Evolutionary conservation across 352 stramenopile genomes (phyloP).

Genomic region (Pythium monospermum): DNA sequence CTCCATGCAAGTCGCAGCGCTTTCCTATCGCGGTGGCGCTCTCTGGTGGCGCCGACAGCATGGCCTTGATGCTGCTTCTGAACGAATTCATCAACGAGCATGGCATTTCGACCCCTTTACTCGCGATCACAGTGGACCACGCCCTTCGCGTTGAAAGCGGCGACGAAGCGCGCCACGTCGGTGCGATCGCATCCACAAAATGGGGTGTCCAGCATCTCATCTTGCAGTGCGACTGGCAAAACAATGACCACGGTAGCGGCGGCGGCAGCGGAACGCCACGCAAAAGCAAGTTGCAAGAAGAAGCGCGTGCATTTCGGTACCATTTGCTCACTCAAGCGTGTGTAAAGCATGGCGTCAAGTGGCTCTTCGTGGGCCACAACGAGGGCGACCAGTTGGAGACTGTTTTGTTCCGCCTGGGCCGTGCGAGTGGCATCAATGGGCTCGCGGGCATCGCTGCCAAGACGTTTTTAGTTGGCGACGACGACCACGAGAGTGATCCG

Average conservation of each 20-base stretch:
- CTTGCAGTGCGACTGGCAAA: conserved; percentile 47
- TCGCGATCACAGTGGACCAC: conserved; percentile 82
- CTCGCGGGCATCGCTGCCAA: conserved; percentile 53
- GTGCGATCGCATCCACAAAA: conserved; percentile 30
- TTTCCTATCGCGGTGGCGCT: conserved; percentile 70
- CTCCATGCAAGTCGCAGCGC: not conserved
- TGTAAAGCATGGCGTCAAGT: conserved; percentile 41
- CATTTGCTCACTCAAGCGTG: conserved; percentile 51
- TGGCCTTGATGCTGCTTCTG: conserved; percentile 74
- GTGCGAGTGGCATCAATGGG: conserved; percentile 71
- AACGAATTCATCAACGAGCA: conserved; percentile 49
- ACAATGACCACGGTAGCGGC: not conserved
- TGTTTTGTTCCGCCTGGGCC: conserved; percentile 68
- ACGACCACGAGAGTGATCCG: not conserved
- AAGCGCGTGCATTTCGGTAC: conserved; percentile 66
- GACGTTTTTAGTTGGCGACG: not conserved
- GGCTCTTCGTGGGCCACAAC: conserved; percentile 78
- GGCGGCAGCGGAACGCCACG: conserved; percentile 20
- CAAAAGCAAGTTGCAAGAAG: conserved; percentile 73
- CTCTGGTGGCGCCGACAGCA: conserved; percentile 76
- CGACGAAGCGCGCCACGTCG: conserved; percentile 51
- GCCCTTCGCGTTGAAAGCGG: conserved; percentile 56
- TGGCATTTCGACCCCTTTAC: conserved; percentile 47
- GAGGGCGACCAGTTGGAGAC: conserved; percentile 78
- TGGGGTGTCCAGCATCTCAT: conserved; percentile 53